Evolutionary conservation across 1,284 basidiomycete genomes (phyloP).

Genomic region (Microbotryum violaceum): DNA sequence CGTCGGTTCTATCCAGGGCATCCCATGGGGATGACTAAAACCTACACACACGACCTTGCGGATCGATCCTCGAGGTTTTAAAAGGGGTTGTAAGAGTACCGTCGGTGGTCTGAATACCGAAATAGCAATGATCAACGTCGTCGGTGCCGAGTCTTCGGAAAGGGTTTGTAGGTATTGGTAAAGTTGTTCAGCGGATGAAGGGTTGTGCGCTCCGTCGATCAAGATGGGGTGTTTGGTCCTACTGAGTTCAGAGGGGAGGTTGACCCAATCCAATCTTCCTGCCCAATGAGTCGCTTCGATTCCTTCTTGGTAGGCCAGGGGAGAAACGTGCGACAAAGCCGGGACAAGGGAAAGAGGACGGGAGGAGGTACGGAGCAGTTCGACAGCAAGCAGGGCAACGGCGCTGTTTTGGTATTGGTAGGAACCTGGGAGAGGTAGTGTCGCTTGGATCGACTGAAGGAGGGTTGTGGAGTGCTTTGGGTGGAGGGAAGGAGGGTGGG

Average conservation of each 20-base stretch:
- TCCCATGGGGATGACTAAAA: constrained; percentile 64
- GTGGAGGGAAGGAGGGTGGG: not conserved
- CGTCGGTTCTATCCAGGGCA: constrained; percentile 80
- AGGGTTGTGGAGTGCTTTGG: not conserved
- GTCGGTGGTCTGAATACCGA: constrained; percentile 37
- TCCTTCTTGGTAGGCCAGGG: constrained; percentile 51
- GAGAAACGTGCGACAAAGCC: constrained; percentile 43
- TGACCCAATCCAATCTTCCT: constrained; percentile 69
- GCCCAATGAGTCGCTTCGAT: constrained; percentile 62
- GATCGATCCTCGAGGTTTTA: constrained; percentile 62
- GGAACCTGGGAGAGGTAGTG: constrained; percentile 58
- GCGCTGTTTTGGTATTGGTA: constrained; percentile 79
- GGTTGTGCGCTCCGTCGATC: constrained; percentile 92
- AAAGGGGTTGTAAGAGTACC: constrained; percentile 67
- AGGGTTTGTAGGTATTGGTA: constrained; percentile 60
- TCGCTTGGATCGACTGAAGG: not conserved
- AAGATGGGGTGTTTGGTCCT: constrained; percentile 47
- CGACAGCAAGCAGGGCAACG: constrained; percentile 59
- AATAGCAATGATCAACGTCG: constrained; percentile 25
- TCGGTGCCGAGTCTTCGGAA: constrained; percentile 25
- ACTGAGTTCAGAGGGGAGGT: constrained; percentile 37
- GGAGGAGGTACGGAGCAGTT: constrained; percentile 51
- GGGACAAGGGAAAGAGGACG: constrained; percentile 36
- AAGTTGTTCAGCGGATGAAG: constrained; percentile 67
- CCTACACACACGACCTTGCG: constrained; percentile 19